These are phyloP conservation scores for Theobroma cacao DNA, from an alignment of 345 rosid genomes.

Conservation along the genomic window DNA sequence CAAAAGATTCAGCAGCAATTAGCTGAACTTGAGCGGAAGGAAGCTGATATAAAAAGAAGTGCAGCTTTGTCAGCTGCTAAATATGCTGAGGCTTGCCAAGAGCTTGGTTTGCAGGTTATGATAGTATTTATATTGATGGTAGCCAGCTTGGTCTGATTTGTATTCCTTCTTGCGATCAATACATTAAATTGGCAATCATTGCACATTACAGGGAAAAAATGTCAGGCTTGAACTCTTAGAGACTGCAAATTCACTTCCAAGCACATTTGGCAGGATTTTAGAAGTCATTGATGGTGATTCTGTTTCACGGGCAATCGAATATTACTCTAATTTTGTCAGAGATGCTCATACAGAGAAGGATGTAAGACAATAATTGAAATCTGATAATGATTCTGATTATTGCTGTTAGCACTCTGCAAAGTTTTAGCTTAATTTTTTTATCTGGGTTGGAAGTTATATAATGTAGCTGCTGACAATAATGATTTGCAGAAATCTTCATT, in stretches of 20 bases:
- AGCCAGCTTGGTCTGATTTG: slow-evolving; percentile 13
- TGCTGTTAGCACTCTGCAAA: not conserved
- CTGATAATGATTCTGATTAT: slow-evolving; percentile 4
- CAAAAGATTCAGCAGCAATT: slow-evolving; percentile 92
- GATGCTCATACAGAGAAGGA: slow-evolving; percentile 85
- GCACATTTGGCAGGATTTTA: slow-evolving; percentile 64
- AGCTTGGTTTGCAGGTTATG: slow-evolving; percentile 89
- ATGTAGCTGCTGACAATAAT: slow-evolving; percentile 17
- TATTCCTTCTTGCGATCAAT: slow-evolving; percentile 8
- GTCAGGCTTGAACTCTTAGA: slow-evolving; percentile 88
- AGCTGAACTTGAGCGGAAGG: slow-evolving; percentile 88
- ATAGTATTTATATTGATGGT: slow-evolving; percentile 11
- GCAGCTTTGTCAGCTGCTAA: slow-evolving; percentile 78
- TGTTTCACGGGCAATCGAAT: slow-evolving; percentile 67
- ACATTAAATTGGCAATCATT: not conserved
- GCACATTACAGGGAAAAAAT: slow-evolving; percentile 66
- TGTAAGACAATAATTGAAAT: slow-evolving; percentile 42
- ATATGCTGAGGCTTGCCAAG: slow-evolving; percentile 89
- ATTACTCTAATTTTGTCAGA: slow-evolving; percentile 74
- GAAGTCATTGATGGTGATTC: slow-evolving; percentile 74
- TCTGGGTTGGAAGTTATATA: slow-evolving; percentile 2
- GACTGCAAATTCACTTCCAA: slow-evolving; percentile 88
- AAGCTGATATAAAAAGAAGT: slow-evolving; percentile 85
- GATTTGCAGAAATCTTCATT: slow-evolving; percentile 56
- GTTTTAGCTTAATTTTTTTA: not conserved